Percentiles rank a stretch among this genome's conserved stretches.
phyloP scores from a whole-genome alignment of 2,329 filamentous ascomycete species.

The Diaporthe vaccinii region DNA sequence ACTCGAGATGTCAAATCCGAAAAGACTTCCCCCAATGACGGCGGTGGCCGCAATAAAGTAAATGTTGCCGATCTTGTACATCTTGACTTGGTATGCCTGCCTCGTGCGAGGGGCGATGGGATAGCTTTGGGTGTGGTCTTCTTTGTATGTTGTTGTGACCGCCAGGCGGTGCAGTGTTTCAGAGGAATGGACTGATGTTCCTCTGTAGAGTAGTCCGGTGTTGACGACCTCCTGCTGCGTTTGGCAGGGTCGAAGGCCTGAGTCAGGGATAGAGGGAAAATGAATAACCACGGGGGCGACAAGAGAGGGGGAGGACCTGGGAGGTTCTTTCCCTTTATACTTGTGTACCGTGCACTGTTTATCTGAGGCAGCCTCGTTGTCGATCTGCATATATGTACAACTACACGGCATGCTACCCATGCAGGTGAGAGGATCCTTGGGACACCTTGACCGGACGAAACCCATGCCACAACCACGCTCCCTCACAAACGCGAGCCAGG shows the following conservation, averaged over 20 bases:
- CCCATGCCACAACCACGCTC: background rate
- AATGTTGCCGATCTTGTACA: conserved; percentile 52
- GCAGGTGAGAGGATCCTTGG: conserved; percentile 1
- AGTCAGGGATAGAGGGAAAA: conserved; percentile 4
- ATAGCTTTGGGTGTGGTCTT: background rate
- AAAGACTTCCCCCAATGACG: conserved; percentile 52
- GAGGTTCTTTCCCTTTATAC: conserved; percentile 35
- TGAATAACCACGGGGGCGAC: background rate
- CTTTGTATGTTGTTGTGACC: background rate
- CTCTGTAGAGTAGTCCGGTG: background rate
- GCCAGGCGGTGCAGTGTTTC: conserved; percentile 1
- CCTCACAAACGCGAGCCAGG: background rate
- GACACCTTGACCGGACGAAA: conserved; percentile 3
- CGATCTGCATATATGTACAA: background rate
- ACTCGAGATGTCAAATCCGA: conserved; percentile 45
- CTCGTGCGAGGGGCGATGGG: background rate
- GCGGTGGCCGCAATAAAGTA: conserved; percentile 59
- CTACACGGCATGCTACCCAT: background rate
- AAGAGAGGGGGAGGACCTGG: background rate
- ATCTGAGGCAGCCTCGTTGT: conserved; percentile 15
- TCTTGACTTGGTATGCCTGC: background rate
- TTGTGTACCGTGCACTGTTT: conserved; percentile 16
- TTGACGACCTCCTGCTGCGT: conserved; percentile 3
- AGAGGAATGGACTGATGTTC: background rate
- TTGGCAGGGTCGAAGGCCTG: background rate